Percentiles rank a stretch among this genome's conserved stretches.
These are phyloP conservation scores for Pleurotus ostreatus DNA, from an alignment of 768 basidiomycete species.

Conservation along the genomic window DNA sequence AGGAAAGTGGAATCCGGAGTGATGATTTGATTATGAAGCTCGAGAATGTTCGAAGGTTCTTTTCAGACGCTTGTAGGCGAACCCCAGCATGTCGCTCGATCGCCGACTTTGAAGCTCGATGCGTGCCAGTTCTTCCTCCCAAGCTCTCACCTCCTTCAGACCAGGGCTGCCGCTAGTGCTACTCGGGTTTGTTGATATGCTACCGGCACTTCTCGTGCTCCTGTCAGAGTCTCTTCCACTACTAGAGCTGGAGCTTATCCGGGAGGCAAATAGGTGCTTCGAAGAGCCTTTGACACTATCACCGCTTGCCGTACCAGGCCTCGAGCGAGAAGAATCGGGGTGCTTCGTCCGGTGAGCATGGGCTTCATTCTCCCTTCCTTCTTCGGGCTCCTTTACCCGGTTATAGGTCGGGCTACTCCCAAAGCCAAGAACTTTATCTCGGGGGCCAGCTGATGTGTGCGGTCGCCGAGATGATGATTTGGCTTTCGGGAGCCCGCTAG, in stretches of 20 bases:
- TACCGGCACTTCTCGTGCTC: slow-evolving; percentile 18
- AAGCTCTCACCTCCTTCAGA: slow-evolving; percentile 45
- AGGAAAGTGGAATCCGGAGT: neutral
- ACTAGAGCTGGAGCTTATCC: slow-evolving; percentile 20
- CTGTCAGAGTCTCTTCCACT: slow-evolving; percentile 33
- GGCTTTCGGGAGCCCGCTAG: slow-evolving; percentile 16
- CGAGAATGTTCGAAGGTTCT: slow-evolving; percentile 6
- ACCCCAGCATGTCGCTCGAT: slow-evolving; percentile 41
- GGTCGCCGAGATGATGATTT: slow-evolving; percentile 45
- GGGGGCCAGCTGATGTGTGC: slow-evolving; percentile 72
- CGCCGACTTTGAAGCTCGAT: slow-evolving; percentile 63
- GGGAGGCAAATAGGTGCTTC: slow-evolving; percentile 13
- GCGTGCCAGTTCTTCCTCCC: slow-evolving; percentile 74
- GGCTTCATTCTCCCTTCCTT: slow-evolving; percentile 7
- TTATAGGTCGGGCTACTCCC: slow-evolving; percentile 11
- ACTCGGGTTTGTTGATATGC: slow-evolving; percentile 10
- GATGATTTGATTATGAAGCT: neutral
- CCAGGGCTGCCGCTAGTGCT: slow-evolving; percentile 22
- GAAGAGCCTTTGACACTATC: neutral
- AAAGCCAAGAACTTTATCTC: slow-evolving; percentile 45
- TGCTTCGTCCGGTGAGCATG: slow-evolving; percentile 1
- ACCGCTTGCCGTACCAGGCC: slow-evolving; percentile 4
- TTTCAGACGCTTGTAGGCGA: slow-evolving; percentile 28
- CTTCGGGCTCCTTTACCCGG: slow-evolving; percentile 8
- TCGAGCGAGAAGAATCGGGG: neutral